These are phyloP conservation scores for Cryomyces minteri DNA, from an alignment of 495 filamentous ascomycete species.

Conservation along the genomic window DNA sequence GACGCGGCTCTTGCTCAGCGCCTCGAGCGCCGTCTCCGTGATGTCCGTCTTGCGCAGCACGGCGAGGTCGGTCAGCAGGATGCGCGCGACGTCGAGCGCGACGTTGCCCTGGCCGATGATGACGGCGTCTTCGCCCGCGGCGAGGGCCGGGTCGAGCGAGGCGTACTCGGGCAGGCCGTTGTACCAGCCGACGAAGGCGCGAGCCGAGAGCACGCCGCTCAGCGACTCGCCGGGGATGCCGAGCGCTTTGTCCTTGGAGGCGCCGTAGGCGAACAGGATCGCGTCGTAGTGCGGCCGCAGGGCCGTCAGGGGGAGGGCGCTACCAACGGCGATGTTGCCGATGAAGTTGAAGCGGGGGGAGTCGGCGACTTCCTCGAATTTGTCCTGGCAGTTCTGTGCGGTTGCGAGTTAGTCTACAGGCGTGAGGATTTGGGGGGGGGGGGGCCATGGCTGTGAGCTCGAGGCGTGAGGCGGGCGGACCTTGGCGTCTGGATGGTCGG, in stretches of 20 bases:
- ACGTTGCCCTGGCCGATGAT: conserved; percentile 94
- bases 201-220: conserved; percentile 65
- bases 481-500: conserved; percentile 97
- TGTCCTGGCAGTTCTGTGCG: conserved; percentile 76
- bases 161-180: conserved; percentile 82
- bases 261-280: conserved; percentile 83
- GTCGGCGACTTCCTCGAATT: conserved; percentile 70
- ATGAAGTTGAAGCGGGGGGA: conserved; percentile 77
- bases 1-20: conserved; percentile 51
- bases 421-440: not conserved
- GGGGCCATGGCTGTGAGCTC: not conserved
- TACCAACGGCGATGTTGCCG: conserved; percentile 72
- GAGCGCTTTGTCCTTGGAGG: conserved; percentile 60
- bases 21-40: conserved; percentile 59
- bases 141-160: conserved; percentile 56
- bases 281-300: conserved; percentile 79
- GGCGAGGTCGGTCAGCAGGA: conserved; percentile 57
- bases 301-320: conserved; percentile 43
- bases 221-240: conserved; percentile 68
- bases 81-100: conserved; percentile 81
- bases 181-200: conserved; percentile 97
- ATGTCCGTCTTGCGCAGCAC: conserved; percentile 71
- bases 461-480: conserved; percentile 24
- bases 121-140: conserved; percentile 62
- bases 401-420: not conserved